Conservation (phyloP, 1,284 basidiomycete species). For the Flammula alnicola region DNA sequence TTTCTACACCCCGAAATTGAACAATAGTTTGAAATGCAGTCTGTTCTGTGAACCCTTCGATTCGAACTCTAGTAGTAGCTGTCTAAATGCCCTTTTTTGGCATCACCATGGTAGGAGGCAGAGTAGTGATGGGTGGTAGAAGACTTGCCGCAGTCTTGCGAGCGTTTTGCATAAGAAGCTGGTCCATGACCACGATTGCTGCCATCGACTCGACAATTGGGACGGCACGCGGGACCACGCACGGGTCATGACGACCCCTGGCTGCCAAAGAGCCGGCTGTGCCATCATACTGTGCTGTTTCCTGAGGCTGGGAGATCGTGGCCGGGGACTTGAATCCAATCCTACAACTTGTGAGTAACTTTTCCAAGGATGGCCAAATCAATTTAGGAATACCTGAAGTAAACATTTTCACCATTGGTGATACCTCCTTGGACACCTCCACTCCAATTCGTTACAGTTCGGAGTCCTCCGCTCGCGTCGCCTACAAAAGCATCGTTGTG, state of each 20-base stretch:
- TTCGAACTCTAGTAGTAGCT: not conserved
- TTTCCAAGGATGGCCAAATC: not conserved
- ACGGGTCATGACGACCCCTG: constrained; percentile 95
- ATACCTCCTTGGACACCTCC: constrained; percentile 99
- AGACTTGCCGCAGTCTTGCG: constrained; percentile 63
- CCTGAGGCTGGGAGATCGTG: constrained; percentile 93
- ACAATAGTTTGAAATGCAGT: not conserved
- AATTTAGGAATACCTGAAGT: constrained; percentile 79
- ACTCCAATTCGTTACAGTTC: constrained; percentile 94
- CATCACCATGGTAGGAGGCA: constrained; percentile 87
- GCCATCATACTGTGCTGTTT: constrained; percentile 93
- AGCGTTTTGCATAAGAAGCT: constrained; percentile 85
- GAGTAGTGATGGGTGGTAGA: constrained; percentile 78
- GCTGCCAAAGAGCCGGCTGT: constrained; percentile 87
- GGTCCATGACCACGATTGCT: constrained; percentile 93
- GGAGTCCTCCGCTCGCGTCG: constrained; percentile 72
- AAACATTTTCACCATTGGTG: constrained; percentile 96
- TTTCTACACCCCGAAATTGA: too few relatives aligned
- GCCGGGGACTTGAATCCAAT: constrained; percentile 99
- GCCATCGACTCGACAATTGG: constrained; percentile 99
- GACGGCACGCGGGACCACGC: constrained; percentile 96
- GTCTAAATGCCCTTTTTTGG: constrained; percentile 35
- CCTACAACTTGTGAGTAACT: constrained; percentile 43
- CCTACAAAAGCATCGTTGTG: constrained; percentile 93
- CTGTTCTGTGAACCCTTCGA: too few relatives aligned